These are phyloP conservation scores for Fragaria vesca DNA, from an alignment of 306 rosid genomes.

Conservation along the genomic window DNA sequence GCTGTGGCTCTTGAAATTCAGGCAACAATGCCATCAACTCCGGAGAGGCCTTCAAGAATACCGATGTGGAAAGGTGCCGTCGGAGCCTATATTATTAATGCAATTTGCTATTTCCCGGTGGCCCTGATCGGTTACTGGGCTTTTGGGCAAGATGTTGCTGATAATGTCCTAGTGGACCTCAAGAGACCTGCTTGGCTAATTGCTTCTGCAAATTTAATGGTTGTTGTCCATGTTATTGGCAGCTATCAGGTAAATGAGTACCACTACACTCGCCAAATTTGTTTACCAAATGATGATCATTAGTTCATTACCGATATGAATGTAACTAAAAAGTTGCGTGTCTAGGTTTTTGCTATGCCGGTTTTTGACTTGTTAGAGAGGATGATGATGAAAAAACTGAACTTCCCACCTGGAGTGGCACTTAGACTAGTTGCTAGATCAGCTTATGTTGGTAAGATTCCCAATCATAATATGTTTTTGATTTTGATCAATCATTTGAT, in stretches of 20 bases:
- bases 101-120: conserved; percentile 89
- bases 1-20: conserved; percentile 92
- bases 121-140: conserved; percentile 88
- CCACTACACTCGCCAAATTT: not conserved
- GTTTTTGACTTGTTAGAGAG: conserved; percentile 75
- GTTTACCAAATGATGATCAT: not conserved
- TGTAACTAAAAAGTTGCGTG: not conserved
- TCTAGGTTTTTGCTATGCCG: conserved; percentile 91
- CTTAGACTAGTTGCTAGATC: conserved; percentile 80
- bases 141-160: conserved; percentile 79
- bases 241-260: conserved; percentile 75
- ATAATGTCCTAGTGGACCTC: conserved; percentile 65
- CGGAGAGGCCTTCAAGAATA: conserved; percentile 71
- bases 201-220: conserved; percentile 94
- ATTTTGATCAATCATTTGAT: not conserved
- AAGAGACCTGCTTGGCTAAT: conserved; percentile 80
- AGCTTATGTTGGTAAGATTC: conserved; percentile 62
- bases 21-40: conserved; percentile 92
- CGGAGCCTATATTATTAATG: conserved; percentile 77
- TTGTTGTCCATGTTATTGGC: conserved; percentile 84
- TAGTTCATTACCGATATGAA: not conserved
- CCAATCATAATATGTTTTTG: not conserved
- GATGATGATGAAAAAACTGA: conserved; percentile 48
- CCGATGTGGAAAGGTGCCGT: conserved; percentile 91
- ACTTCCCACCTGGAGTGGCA: conserved; percentile 60